Evolutionary conservation across 208 protist species (phyloP).

Genomic region (Blechomonas ayalai): DNA sequence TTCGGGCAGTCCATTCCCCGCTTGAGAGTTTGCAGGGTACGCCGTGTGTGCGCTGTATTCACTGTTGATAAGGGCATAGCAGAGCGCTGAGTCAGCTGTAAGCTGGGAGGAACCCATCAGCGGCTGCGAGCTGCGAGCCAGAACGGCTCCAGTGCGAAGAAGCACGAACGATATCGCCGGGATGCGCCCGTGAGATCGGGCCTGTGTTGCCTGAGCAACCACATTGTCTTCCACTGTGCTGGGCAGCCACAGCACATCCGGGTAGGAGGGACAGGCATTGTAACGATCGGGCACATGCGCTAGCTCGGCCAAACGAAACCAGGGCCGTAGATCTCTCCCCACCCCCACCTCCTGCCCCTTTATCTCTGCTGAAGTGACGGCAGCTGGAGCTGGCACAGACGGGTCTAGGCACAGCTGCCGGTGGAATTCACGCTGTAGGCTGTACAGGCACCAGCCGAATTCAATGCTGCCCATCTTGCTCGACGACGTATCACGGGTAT

Average conservation of each 20-base stretch:
- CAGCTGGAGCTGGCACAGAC: constrained; percentile 5
- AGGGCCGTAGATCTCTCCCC: constrained; percentile 43
- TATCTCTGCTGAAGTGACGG: constrained; percentile 9
- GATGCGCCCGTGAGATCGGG: constrained; percentile 75
- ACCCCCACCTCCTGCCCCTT: constrained; percentile 17
- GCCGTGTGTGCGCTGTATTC: constrained; percentile 16
- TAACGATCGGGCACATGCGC: constrained; percentile 7
- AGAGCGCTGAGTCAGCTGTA: constrained; percentile 42
- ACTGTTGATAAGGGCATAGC: constrained; percentile 37
- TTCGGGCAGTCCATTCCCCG: background rate
- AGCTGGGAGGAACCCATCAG: constrained; percentile 26
- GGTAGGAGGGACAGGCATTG: constrained; percentile 65
- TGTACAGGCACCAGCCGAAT: constrained; percentile 80
- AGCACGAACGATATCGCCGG: constrained; percentile 81
- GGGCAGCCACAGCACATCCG: constrained; percentile 52
- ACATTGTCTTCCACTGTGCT: constrained; percentile 26
- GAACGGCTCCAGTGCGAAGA: constrained; percentile 40
- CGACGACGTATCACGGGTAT: background rate
- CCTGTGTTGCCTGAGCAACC: constrained; percentile 37
- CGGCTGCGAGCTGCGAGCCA: constrained; percentile 83
- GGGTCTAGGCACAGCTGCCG: constrained; percentile 45
- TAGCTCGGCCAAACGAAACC: constrained; percentile 32
- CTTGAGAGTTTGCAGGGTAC: constrained; percentile 2
- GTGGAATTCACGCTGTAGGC: constrained; percentile 29
- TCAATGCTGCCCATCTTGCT: constrained; percentile 25